phyloP scores from a whole-genome alignment of 192 early-diverging fungal species.

The Haplosporangium gracile region DNA sequence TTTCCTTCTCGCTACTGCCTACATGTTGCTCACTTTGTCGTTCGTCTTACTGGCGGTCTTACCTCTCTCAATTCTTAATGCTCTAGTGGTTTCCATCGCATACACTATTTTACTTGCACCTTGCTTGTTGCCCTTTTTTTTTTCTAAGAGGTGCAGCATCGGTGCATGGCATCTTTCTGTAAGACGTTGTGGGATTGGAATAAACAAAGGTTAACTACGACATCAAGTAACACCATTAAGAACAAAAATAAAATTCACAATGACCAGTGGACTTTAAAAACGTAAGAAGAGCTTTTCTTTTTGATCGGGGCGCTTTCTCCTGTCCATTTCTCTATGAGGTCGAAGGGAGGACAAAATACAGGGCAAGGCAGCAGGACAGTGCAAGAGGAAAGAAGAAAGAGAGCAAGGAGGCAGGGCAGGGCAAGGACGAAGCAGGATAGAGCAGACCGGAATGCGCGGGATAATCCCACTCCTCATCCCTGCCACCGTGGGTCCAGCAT shows the following conservation, averaged over 20 bases:
- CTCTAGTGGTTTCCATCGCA: neutral
- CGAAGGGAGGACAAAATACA: neutral
- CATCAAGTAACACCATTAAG: too few species aligned
- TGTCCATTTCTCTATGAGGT: neutral
- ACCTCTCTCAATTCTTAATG: neutral
- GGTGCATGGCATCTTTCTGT: neutral
- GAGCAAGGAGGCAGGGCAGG: neutral
- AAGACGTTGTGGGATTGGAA: neutral
- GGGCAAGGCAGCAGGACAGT: neutral
- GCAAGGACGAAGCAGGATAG: conserved; percentile 4
- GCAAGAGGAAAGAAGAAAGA: neutral
- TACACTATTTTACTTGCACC: neutral
- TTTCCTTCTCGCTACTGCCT: neutral
- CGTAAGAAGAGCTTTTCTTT: neutral
- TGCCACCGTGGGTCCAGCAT: neutral
- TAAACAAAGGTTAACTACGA: neutral
- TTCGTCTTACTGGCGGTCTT: too few species aligned
- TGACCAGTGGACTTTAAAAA: neutral
- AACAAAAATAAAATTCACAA: neutral
- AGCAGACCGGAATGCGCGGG: neutral
- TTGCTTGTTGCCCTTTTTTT: neutral
- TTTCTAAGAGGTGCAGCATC: neutral
- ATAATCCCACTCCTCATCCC: neutral
- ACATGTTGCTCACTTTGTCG: too few species aligned
- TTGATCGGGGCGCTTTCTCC: neutral